These are phyloP conservation scores for Blepharisma japonicum DNA, from an alignment of 73 alveolate species.

Conservation along the genomic window DNA sequence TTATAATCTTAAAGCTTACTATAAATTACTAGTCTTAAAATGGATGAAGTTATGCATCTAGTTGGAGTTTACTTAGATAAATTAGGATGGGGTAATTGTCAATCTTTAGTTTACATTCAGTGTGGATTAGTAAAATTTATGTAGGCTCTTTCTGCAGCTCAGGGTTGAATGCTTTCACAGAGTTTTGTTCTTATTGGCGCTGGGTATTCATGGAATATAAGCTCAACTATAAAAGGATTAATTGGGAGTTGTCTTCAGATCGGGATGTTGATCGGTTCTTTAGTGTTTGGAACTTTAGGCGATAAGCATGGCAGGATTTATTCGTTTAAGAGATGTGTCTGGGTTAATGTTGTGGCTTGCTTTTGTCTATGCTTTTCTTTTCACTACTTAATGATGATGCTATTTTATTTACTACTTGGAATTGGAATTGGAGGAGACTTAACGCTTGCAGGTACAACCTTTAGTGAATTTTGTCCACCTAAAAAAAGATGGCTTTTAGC, in stretches of 20 bases:
- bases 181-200: background rate
- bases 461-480: constrained; percentile 1
- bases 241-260: background rate
- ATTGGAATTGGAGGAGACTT: constrained; percentile 6
- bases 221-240: background rate
- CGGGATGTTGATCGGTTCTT: background rate
- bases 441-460: background rate
- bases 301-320: background rate
- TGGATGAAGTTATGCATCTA: too few species aligned
- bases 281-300: background rate
- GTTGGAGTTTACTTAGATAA: background rate
- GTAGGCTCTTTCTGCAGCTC: background rate
- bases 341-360: background rate
- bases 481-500: background rate
- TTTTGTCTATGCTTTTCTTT: background rate
- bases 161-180: background rate
- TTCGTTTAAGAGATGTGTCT: background rate
- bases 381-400: background rate
- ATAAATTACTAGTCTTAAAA: too few species aligned
- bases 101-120: background rate
- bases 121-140: background rate
- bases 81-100: background rate
- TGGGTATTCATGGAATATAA: background rate
- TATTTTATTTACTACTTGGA: background rate
- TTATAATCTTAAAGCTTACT: too few species aligned